These are phyloP conservation scores for Sporothrix pallida DNA, from an alignment of 2,329 filamentous ascomycete species.

Conservation along the genomic window DNA sequence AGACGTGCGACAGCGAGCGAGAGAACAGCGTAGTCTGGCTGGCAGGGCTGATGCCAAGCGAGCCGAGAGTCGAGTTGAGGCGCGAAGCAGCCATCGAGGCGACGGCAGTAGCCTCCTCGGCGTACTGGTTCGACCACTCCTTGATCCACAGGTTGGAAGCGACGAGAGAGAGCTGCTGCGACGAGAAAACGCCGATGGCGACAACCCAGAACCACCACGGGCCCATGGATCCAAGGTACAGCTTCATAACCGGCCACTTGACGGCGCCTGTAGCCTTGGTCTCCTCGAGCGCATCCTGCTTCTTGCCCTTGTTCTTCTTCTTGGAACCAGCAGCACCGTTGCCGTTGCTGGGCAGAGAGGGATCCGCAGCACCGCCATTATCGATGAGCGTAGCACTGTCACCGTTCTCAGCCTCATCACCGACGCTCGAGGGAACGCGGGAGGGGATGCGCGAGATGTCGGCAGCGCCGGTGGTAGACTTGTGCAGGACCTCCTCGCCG, in stretches of 20 bases:
- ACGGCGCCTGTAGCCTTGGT: constrained; percentile 84
- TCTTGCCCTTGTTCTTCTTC: constrained; percentile 66
- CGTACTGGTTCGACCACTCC: constrained; percentile 92
- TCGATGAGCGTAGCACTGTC: constrained; percentile 62
- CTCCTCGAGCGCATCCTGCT: constrained; percentile 68
- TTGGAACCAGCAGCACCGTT: constrained; percentile 52
- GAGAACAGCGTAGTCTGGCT: constrained; percentile 29
- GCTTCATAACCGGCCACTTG: constrained; percentile 81
- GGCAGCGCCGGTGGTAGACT: constrained; percentile 71
- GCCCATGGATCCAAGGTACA: constrained; percentile 93
- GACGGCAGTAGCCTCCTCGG: constrained; percentile 45
- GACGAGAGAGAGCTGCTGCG: constrained; percentile 84
- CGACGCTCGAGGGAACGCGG: constrained; percentile 75
- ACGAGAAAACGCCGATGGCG: constrained; percentile 73
- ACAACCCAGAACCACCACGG: constrained; percentile 92
- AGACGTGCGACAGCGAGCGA: constrained; percentile 33
- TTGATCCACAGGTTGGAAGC: constrained; percentile 94
- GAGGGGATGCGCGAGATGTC: constrained; percentile 76
- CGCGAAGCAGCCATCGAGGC: background rate
- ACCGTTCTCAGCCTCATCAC: constrained; percentile 63
- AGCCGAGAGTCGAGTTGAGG: constrained; percentile 26
- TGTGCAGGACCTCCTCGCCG: constrained; percentile 80
- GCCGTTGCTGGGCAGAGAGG: constrained; percentile 51
- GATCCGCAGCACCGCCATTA: constrained; percentile 56
- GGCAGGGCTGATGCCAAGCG: background rate